These are phyloP conservation scores for Avicennia marina DNA, from an alignment of 257 asterid genomes.

Conservation along the genomic window DNA sequence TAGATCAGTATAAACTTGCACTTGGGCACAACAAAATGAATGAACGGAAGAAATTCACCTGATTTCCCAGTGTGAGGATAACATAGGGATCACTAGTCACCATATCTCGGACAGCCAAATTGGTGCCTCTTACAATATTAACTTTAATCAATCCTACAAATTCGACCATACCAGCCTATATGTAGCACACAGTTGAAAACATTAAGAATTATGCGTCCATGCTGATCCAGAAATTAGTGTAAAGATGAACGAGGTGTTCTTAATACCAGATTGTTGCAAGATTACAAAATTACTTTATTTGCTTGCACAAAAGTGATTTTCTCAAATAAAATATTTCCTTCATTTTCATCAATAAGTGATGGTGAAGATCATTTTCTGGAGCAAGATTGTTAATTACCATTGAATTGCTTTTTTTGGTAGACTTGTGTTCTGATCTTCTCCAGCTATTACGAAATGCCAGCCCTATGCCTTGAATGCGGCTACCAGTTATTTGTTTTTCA, in stretches of 20 bases:
- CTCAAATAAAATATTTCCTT: background rate
- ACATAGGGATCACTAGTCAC: constrained; percentile 87
- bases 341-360: background rate
- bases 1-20: background rate
- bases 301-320: background rate
- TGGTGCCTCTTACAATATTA: constrained; percentile 78
- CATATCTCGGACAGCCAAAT: constrained; percentile 84
- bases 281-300: too few relatives aligned
- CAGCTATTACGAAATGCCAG: constrained; percentile 73
- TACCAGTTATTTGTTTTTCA: constrained; percentile 44
- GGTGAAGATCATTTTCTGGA: too few relatives aligned
- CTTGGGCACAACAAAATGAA: background rate
- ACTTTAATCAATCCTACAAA: constrained; percentile 87
- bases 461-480: constrained; percentile 59
- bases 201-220: constrained; percentile 15
- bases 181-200: constrained; percentile 9
- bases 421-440: constrained; percentile 51
- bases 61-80: constrained; percentile 79
- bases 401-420: constrained; percentile 45
- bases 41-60: constrained; percentile 34
- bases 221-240: background rate
- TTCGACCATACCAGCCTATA: constrained; percentile 98
- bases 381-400: constrained; percentile 54
- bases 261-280: too few relatives aligned
- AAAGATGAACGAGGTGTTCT: background rate